Conservation (phyloP, 495 filamentous ascomycete species). For the Trichoderma virens region DNA sequence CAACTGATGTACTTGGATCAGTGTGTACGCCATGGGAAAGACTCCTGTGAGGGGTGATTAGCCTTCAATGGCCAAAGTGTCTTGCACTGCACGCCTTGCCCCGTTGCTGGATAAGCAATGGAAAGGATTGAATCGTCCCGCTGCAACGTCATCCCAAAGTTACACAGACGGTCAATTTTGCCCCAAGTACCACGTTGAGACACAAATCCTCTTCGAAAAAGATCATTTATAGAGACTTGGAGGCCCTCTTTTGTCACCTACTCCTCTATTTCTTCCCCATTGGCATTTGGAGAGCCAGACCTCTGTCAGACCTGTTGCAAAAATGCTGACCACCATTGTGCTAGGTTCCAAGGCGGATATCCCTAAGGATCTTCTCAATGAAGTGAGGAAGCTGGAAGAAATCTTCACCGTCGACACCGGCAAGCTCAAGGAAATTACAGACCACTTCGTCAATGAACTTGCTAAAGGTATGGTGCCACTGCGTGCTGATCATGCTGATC, state of each 20-base stretch:
- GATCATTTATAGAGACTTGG: not conserved
- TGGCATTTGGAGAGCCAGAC: not conserved
- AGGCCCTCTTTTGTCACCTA: not conserved
- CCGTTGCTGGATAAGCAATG: not conserved
- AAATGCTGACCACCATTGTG: not conserved
- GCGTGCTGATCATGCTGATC: slow-evolving; percentile 8
- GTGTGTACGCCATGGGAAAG: not conserved
- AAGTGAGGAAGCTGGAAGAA: slow-evolving; percentile 83
- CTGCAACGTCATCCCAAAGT: not conserved
- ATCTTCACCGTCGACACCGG: slow-evolving; percentile 68
- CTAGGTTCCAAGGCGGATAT: slow-evolving; percentile 40
- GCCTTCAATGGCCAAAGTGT: not conserved
- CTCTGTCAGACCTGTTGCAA: not conserved
- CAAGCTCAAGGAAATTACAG: slow-evolving; percentile 82
- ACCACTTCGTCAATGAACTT: slow-evolving; percentile 83
- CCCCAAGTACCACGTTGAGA: not conserved
- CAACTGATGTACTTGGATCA: not conserved
- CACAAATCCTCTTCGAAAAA: not conserved
- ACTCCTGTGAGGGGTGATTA: not conserved
- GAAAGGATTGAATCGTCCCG: not conserved
- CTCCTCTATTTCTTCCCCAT: not conserved
- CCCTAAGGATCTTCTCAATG: slow-evolving; percentile 73
- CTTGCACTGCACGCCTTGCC: not conserved
- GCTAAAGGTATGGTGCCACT: slow-evolving; percentile 57
- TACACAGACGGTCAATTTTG: not conserved